Percentiles rank a stretch among this genome's conserved stretches.
phyloP scores from a whole-genome alignment of 2,329 filamentous ascomycete genomes.

The Ophiostoma novo-ulmi region DNA sequence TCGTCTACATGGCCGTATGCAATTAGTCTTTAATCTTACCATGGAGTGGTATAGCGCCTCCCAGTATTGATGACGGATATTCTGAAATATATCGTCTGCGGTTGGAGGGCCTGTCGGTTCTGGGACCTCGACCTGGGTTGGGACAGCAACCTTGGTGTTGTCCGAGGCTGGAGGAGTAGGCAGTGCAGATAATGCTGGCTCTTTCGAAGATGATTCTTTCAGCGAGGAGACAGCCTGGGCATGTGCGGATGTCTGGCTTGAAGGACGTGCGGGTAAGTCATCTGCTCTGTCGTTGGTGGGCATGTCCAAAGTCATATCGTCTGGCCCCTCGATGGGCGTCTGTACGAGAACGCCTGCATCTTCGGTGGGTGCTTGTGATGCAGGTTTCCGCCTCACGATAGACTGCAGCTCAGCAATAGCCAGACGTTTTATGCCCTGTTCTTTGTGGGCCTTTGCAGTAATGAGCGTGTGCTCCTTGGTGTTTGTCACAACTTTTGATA shows the following conservation, averaged over 20 bases:
- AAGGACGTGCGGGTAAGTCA: constrained; percentile 14
- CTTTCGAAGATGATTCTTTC: neutral
- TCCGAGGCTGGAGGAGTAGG: constrained; percentile 23
- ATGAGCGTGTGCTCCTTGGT: constrained; percentile 33
- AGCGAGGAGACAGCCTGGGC: neutral
- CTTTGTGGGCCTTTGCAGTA: constrained; percentile 45
- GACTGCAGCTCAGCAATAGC: constrained; percentile 61
- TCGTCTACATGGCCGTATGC: neutral
- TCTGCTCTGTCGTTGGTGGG: constrained; percentile 29
- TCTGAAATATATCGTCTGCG: constrained; percentile 52
- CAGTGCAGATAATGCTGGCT: neutral
- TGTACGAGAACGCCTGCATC: neutral
- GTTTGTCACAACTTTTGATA: constrained; percentile 17
- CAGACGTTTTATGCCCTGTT: constrained; percentile 50
- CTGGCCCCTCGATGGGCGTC: neutral
- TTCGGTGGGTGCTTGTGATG: neutral
- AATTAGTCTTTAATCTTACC: constrained; percentile 24
- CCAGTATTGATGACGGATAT: constrained; percentile 54
- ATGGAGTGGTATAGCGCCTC: constrained; percentile 59
- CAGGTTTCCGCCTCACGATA: constrained; percentile 45
- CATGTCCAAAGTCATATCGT: neutral
- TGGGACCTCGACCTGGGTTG: neutral
- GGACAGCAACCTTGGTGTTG: constrained; percentile 7
- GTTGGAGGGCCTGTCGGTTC: constrained; percentile 36
- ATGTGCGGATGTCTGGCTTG: constrained; percentile 12